Evolutionary conservation across 176 grass and related monocot genomes (phyloP).

Genomic region (Eremochloa ophiuroides): DNA sequence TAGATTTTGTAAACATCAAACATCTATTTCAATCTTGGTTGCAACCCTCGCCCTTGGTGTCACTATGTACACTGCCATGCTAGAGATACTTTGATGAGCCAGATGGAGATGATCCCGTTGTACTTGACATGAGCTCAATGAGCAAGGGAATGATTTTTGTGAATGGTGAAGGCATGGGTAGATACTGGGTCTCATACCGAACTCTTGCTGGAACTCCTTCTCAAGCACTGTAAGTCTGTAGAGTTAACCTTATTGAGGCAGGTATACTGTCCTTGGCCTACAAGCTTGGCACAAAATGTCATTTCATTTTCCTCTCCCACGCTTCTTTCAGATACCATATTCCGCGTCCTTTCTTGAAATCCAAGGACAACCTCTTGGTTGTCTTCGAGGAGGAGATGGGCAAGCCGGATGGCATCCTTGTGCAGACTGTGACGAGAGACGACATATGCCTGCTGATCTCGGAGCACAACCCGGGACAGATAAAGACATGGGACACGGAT

Average conservation of each 20-base stretch:
- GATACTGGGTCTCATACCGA: conserved; percentile 63
- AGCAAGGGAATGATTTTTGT: conserved; percentile 68
- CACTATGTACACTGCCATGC: conserved; percentile 8
- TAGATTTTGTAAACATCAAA: neutral
- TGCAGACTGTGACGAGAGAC: conserved; percentile 71
- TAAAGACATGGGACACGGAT: conserved; percentile 49
- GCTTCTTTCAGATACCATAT: conserved; percentile 55
- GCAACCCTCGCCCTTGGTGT: conserved; percentile 12
- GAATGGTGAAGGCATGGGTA: conserved; percentile 57
- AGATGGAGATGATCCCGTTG: conserved; percentile 55
- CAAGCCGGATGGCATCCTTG: conserved; percentile 54
- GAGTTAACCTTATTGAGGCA: neutral
- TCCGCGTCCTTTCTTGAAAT: conserved; percentile 69
- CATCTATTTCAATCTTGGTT: conserved; percentile 13
- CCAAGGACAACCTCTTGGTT: conserved; percentile 71
- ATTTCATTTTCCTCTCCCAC: neutral
- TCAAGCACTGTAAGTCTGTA: conserved; percentile 72
- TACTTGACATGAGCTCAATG: conserved; percentile 79
- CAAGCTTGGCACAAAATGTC: neutral
- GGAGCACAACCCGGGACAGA: conserved; percentile 51
- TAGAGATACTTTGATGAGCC: conserved; percentile 89
- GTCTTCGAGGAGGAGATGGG: conserved; percentile 85
- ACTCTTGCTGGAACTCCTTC: conserved; percentile 57
- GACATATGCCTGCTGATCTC: conserved; percentile 73
- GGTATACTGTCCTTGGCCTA: neutral